Conservation (phyloP, 768 basidiomycete genomes). For the Russula sp. region DNA sequence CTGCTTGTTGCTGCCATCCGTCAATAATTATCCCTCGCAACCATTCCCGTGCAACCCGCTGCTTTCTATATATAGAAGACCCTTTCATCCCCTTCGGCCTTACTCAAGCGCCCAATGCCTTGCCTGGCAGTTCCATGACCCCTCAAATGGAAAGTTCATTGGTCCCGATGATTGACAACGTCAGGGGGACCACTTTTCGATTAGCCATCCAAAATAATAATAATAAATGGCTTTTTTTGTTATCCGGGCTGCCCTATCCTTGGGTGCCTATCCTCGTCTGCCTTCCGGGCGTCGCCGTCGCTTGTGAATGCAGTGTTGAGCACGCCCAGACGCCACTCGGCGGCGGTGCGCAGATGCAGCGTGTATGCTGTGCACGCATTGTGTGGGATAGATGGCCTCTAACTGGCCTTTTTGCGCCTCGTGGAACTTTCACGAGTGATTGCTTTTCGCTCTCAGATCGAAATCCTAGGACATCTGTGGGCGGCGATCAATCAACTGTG, state of each 20-base stretch:
- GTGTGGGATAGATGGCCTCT: background rate
- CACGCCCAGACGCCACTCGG: background rate
- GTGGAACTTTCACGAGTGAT: background rate
- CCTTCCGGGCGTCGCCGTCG: background rate
- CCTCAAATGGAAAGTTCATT: conserved; percentile 8
- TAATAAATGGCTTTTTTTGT: background rate
- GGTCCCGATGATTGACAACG: conserved; percentile 10
- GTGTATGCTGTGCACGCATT: conserved; percentile 10
- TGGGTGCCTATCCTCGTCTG: background rate
- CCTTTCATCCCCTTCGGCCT: conserved; percentile 17
- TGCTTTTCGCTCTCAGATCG: background rate
- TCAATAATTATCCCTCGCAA: conserved; percentile 6
- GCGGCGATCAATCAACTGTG: background rate
- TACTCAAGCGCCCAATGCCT: background rate
- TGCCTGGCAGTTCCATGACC: background rate
- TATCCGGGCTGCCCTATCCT: background rate
- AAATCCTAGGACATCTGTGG: background rate
- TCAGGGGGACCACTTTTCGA: conserved; percentile 2
- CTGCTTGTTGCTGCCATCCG: conserved; percentile 1
- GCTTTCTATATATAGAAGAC: conserved; percentile 11
- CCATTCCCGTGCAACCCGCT: conserved; percentile 12
- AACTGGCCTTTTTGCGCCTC: background rate
- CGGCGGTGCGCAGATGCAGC: background rate
- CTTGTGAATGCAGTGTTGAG: background rate
- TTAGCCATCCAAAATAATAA: background rate